These are phyloP conservation scores for Nigrospora oryzae DNA, from an alignment of 2,329 filamentous ascomycete species.

Conservation along the genomic window DNA sequence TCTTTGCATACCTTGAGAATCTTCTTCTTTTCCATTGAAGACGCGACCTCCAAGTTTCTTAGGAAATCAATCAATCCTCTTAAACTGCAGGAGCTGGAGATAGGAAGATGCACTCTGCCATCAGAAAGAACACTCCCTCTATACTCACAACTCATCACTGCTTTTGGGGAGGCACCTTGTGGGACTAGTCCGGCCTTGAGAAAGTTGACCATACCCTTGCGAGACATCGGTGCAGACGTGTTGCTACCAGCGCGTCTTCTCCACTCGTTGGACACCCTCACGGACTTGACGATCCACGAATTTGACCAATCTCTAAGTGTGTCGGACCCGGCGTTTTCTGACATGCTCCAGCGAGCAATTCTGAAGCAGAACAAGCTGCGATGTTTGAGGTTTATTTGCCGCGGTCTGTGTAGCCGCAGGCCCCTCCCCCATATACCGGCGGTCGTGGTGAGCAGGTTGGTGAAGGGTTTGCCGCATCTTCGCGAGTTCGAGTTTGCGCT, in stretches of 20 bases:
- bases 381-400: neutral
- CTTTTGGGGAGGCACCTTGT: neutral
- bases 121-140: neutral
- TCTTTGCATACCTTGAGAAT: too few relatives aligned
- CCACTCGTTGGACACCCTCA: conserved; percentile 2
- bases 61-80: too few relatives aligned
- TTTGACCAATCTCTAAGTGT: neutral
- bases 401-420: neutral
- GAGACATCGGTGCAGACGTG: neutral
- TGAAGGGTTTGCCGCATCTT: conserved; percentile 2
- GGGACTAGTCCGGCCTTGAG: neutral
- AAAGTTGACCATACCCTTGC: neutral
- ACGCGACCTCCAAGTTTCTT: too few relatives aligned
- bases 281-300: neutral
- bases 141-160: neutral
- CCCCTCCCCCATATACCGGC: neutral
- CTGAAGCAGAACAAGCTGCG: conserved; percentile 1
- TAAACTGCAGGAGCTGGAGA: neutral
- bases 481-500: conserved; percentile 2
- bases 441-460: neutral
- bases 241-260: neutral
- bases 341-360: neutral
- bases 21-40: too few relatives aligned
- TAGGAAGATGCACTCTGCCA: neutral
- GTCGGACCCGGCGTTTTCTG: neutral